A percentile compares a stretch with the other conserved stretches of the same genome.
These are phyloP conservation scores for Leonotis leonurus DNA, from an alignment of 257 asterid genomes.

Conservation along the genomic window DNA sequence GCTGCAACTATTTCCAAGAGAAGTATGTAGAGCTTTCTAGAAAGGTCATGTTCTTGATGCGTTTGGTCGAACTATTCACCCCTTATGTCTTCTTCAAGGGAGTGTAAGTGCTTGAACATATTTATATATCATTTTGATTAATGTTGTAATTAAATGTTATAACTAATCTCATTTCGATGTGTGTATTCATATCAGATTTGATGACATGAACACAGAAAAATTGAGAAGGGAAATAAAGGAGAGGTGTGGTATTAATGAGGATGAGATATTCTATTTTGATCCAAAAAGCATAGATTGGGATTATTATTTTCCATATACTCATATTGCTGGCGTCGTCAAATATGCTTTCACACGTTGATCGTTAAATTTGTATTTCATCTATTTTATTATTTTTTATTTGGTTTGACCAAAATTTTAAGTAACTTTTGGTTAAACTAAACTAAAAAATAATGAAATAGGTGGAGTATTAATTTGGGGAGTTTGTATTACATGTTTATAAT, in stretches of 20 bases:
- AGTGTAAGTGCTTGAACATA: too few species aligned
- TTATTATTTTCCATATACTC: conserved; percentile 46
- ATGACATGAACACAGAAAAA: conserved; percentile 49
- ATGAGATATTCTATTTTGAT: conserved; percentile 38
- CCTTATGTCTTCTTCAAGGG: conserved; percentile 58
- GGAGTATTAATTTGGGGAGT: too few species aligned
- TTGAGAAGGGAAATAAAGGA: conserved; percentile 26
- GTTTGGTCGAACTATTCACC: conserved; percentile 35
- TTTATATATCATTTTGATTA: too few species aligned
- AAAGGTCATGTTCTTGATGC: conserved; percentile 33
- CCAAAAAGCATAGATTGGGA: conserved; percentile 47
- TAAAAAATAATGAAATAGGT: too few species aligned
- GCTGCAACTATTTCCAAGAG: conserved; percentile 31
- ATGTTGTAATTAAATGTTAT: too few species aligned
- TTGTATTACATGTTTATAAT: too few species aligned
- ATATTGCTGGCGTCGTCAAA: conserved; percentile 43
- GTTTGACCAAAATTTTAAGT: too few species aligned
- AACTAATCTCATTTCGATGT: neutral
- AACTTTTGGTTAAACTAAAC: too few species aligned
- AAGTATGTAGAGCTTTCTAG: conserved; percentile 19
- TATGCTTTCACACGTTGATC: conserved; percentile 22
- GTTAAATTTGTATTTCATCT: too few species aligned
- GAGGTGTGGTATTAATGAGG: conserved; percentile 6
- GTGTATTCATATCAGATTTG: conserved; percentile 27
- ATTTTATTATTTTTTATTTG: too few species aligned